phyloP scores from a whole-genome alignment of 208 protist species.

The Phytomonas sp. region DNA sequence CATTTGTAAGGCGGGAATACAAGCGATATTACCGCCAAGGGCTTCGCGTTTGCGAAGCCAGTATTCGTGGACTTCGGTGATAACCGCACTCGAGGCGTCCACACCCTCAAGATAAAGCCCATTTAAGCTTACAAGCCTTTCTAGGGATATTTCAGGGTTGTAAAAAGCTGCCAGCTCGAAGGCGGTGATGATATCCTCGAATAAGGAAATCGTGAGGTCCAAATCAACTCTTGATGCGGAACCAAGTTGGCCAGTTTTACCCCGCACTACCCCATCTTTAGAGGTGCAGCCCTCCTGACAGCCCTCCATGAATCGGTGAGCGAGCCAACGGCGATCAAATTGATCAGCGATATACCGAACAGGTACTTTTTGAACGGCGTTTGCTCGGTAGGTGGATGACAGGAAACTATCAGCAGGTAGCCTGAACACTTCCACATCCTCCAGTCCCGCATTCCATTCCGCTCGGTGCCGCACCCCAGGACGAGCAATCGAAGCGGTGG shows the following conservation, averaged over 20 bases:
- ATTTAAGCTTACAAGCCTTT: conserved; percentile 23
- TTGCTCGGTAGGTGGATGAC: conserved; percentile 11
- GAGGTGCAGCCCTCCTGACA: conserved; percentile 17
- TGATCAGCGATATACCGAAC: conserved; percentile 64
- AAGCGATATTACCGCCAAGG: conserved; percentile 40
- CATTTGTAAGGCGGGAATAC: conserved; percentile 50
- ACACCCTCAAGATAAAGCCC: conserved; percentile 7
- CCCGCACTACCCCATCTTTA: conserved; percentile 16
- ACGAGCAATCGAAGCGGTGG: conserved; percentile 44
- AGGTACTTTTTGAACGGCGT: conserved; percentile 7
- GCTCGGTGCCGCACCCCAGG: conserved; percentile 31
- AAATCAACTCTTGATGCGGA: conserved; percentile 8
- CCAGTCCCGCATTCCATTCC: conserved; percentile 40
- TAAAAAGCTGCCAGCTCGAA: conserved; percentile 41
- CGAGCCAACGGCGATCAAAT: conserved; percentile 55
- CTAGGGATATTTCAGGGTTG: conserved; percentile 35
- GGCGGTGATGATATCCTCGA: conserved; percentile 61
- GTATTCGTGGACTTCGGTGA: conserved; percentile 57
- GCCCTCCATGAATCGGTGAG: conserved; percentile 17
- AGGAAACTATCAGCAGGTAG: conserved; percentile 17
- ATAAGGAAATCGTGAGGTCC: conserved; percentile 15
- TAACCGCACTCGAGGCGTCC: conserved; percentile 17
- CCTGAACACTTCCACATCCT: conserved; percentile 25
- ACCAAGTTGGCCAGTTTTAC: conserved; percentile 35
- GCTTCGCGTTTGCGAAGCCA: conserved; percentile 57